Percentiles rank a stretch among this genome's conserved stretches.
Evolutionary conservation across 1,284 basidiomycete genomes (phyloP).

Genomic region (Leccinum variabile): DNA sequence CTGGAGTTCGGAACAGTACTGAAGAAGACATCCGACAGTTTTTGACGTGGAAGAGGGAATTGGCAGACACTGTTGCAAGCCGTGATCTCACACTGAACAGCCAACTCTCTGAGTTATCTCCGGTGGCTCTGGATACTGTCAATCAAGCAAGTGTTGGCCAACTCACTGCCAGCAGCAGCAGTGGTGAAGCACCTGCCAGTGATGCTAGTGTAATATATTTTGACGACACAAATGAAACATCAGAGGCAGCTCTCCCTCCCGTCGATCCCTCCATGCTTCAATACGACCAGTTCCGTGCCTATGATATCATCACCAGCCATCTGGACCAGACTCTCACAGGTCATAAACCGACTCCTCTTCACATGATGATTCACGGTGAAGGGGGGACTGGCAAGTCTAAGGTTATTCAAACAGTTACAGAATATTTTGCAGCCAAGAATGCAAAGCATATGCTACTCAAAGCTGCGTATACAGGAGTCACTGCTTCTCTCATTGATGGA

Average conservation of each 20-base stretch:
- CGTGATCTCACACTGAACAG: neutral
- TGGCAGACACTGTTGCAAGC: neutral
- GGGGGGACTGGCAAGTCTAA: conserved; percentile 11
- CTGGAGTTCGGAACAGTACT: too few relatives aligned
- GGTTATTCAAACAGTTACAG: conserved; percentile 10
- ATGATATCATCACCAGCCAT: conserved; percentile 11
- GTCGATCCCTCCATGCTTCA: neutral
- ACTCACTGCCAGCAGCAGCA: neutral
- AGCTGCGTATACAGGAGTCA: conserved; percentile 7
- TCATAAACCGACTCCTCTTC: neutral
- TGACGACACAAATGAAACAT: too few relatives aligned
- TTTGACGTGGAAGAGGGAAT: neutral
- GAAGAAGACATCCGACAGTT: neutral
- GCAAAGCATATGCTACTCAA: conserved; percentile 4
- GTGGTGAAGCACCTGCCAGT: neutral
- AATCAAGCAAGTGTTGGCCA: neutral
- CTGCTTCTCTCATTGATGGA: conserved; percentile 8
- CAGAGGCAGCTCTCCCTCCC: neutral
- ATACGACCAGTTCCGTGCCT: conserved; percentile 8
- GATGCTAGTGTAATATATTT: neutral
- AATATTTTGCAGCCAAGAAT: conserved; percentile 2
- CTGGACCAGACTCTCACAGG: neutral
- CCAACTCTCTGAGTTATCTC: neutral
- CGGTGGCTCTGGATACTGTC: neutral
- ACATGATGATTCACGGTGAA: conserved; percentile 10